A percentile compares a stretch with the other conserved stretches of the same genome.
phyloP scores from a whole-genome alignment of 352 stramenopile species.

The Phytophthora aleatoria region DNA sequence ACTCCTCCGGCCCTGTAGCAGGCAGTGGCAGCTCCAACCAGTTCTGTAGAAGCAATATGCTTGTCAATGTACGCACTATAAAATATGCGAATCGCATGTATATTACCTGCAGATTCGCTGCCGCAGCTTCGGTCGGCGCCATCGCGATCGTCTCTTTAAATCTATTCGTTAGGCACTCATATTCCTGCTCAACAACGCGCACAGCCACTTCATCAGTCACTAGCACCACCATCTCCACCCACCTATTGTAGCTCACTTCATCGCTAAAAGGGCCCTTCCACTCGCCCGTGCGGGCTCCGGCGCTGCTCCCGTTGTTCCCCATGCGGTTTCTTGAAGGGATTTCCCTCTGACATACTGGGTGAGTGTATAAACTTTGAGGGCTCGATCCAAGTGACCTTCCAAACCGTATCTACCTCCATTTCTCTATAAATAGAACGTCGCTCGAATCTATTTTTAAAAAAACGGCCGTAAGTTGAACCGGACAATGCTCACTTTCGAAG shows the following conservation, averaged over 20 bases:
- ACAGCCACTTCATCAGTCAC: not conserved
- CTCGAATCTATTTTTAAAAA: constrained; percentile 10
- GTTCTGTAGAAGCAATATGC: constrained; percentile 29
- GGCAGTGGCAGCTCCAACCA: constrained; percentile 51
- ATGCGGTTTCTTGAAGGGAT: constrained; percentile 19
- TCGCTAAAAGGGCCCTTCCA: constrained; percentile 88
- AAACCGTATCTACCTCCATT: constrained; percentile 1
- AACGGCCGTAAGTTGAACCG: constrained; percentile 4
- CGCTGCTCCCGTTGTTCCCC: constrained; percentile 42
- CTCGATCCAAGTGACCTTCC: not conserved
- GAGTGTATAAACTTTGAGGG: constrained; percentile 11
- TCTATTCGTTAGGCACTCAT: constrained; percentile 56
- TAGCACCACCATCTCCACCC: not conserved
- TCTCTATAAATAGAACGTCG: constrained; percentile 6
- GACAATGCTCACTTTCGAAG: constrained; percentile 19
- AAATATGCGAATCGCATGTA: not conserved
- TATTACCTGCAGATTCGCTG: constrained; percentile 52
- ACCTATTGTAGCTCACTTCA: constrained; percentile 36
- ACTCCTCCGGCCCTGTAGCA: constrained; percentile 31
- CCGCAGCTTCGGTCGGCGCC: constrained; percentile 24
- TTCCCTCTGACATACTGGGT: constrained; percentile 10
- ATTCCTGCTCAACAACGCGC: constrained; percentile 48
- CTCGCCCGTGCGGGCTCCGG: constrained; percentile 23
- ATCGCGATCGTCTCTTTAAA: constrained; percentile 46
- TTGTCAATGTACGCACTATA: not conserved